Percentiles rank a stretch among this genome's conserved stretches.
Conservation (phyloP, 2,329 filamentous ascomycete genomes). For the Penicillium sp. region DNA sequence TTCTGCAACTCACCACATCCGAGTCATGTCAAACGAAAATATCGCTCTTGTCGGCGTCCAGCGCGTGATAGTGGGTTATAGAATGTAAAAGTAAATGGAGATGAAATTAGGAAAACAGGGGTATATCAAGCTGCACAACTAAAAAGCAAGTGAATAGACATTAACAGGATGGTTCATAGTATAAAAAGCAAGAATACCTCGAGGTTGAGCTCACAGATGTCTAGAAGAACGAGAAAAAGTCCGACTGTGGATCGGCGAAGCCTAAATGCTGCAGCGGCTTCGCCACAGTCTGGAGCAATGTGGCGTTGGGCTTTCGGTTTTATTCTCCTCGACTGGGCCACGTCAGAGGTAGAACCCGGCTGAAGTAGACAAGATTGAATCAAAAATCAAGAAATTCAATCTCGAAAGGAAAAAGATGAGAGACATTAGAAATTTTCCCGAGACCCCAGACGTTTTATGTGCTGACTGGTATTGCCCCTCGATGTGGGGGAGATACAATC, state of each 20-base stretch:
- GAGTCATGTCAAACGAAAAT: slow-evolving; percentile 3
- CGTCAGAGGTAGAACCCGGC: slow-evolving; percentile 30
- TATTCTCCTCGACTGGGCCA: slow-evolving; percentile 22
- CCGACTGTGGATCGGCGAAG: slow-evolving; percentile 21
- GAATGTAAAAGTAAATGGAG: slow-evolving; percentile 4
- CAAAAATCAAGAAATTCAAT: slow-evolving; percentile 2
- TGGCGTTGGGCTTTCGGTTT: slow-evolving; percentile 18
- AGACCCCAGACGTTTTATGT: slow-evolving; percentile 15
- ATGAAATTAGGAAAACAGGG: neutral
- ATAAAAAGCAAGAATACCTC: slow-evolving; percentile 6
- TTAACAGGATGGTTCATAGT: slow-evolving; percentile 8
- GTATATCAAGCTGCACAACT: slow-evolving; percentile 14
- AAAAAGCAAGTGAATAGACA: slow-evolving; percentile 9
- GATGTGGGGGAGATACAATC: slow-evolving; percentile 18
- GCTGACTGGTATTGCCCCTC: slow-evolving; percentile 17
- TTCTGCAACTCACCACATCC: neutral
- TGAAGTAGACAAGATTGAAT: slow-evolving; percentile 9
- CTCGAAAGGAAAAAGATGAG: neutral
- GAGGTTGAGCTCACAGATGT: slow-evolving; percentile 9
- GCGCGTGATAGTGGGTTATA: slow-evolving; percentile 3
- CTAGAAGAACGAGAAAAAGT: slow-evolving; percentile 22
- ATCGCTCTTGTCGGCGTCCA: slow-evolving; percentile 5
- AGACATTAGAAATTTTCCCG: neutral
- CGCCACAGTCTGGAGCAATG: slow-evolving; percentile 37
- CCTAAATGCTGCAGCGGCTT: slow-evolving; percentile 33